Base-by-base conservation (phyloP, 805 yeast species). In the Metschnikowia similis region DNA sequence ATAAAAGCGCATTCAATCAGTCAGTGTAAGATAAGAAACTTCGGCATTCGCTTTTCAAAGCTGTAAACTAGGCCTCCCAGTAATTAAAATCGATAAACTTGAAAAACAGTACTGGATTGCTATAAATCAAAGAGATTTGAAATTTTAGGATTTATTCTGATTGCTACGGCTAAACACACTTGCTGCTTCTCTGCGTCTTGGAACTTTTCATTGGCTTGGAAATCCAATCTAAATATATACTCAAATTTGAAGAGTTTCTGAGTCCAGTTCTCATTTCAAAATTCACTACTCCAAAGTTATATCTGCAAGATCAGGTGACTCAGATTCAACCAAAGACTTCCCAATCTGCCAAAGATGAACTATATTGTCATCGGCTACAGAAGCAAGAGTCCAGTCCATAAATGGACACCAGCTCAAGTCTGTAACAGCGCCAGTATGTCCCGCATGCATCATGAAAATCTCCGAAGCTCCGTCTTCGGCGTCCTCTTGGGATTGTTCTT, bases 401-500 rank as follows among this genome's bases (percentile, higher is more conserved):
- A 74, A 81, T 6, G 84, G 82, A 61, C 83, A 85, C 75, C 88
- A 83, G 32, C 83, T 77, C 56, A 87, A 73, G 63, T 87, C 96
- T 39, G 84, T 82, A 14, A 87, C 84, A 6, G 85, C 75, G 14
- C 89, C 85, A 16, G 90, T 84, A 62, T 89, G 96, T 17, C 96
- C 96, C 35, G 95, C 96, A 63, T 89, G 96, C 84, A 89, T 86
- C 90, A 89, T 86, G 58, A 89, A 72, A 34, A 89, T 68, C 65
- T 89, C 97, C 4, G 96, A 92, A 28, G 86, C 86, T 36, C 96
- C 97, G 60, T 89, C 97, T 56, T 87, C 96, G 30, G 89, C 87
- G 62, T 89, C 96, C 57, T 89, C 96, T 56, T 83, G 90, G 11
- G 76, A 77, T 65, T 88, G 96, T 61, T 89, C 96, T 54, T 83